Percentiles rank a stretch among this genome's conserved stretches.
These are phyloP conservation scores for Penicillium sp. DNA, from an alignment of 2,329 filamentous ascomycete species.

Conservation along the genomic window DNA sequence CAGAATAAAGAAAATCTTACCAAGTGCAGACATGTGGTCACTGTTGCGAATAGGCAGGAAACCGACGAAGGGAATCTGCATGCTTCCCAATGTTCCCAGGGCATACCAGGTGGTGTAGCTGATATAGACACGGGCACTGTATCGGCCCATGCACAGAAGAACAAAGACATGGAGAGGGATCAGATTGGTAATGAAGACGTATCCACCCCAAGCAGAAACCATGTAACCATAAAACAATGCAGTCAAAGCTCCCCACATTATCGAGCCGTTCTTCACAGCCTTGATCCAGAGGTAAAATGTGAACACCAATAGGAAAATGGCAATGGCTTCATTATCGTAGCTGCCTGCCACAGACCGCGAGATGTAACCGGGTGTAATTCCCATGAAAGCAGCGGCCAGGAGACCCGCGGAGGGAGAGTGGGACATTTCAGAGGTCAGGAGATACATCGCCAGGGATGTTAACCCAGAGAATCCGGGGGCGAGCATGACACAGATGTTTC, in stretches of 20 bases:
- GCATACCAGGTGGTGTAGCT: constrained; percentile 99
- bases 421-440: constrained; percentile 96
- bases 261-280: constrained; percentile 91
- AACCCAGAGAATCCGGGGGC: constrained; percentile 92
- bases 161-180: constrained; percentile 92
- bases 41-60: constrained; percentile 95
- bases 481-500: constrained; percentile 96
- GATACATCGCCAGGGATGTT: constrained; percentile 88
- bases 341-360: constrained; percentile 95
- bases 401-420: constrained; percentile 92
- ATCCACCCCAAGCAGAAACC: constrained; percentile 99
- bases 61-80: constrained; percentile 99
- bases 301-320: constrained; percentile 96
- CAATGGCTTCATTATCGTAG: constrained; percentile 99
- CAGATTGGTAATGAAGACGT: constrained; percentile 98
- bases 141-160: constrained; percentile 93
- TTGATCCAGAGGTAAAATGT: constrained; percentile 99
- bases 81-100: constrained; percentile 90
- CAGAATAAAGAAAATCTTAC: constrained; percentile 49
- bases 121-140: constrained; percentile 90
- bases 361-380: constrained; percentile 95
- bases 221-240: constrained; percentile 99
- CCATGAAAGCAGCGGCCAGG: constrained; percentile 93
- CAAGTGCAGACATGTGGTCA: constrained; percentile 96
- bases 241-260: constrained; percentile 92